Evolutionary conservation across 2,329 filamentous ascomycete genomes (phyloP).

Genomic region (Xylariaceae sp.): DNA sequence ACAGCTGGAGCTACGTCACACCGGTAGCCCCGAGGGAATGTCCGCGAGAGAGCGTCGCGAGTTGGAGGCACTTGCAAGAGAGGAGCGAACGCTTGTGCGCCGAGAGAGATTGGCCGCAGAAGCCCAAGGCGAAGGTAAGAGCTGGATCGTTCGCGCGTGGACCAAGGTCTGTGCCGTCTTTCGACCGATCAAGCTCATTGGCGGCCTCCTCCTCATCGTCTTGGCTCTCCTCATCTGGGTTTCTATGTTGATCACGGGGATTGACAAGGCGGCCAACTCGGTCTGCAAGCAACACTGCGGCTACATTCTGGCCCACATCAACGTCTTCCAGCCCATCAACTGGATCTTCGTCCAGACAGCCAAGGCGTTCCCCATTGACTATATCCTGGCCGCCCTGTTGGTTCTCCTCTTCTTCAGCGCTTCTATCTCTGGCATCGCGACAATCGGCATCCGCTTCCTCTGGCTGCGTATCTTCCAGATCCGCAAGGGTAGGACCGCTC

Average conservation of each 20-base stretch:
- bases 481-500: constrained; percentile 80
- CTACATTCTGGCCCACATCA: constrained; percentile 81
- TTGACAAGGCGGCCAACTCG: constrained; percentile 96
- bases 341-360: constrained; percentile 80
- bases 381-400: constrained; percentile 79
- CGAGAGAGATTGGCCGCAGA: constrained; percentile 85
- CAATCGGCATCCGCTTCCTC: constrained; percentile 89
- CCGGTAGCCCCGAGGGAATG: constrained; percentile 69
- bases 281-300: constrained; percentile 87
- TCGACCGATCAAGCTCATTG: constrained; percentile 81
- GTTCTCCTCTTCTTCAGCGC: constrained; percentile 85
- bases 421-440: constrained; percentile 80
- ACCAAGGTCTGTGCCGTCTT: constrained; percentile 77
- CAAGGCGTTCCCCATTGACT: constrained; percentile 85
- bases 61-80: constrained; percentile 78
- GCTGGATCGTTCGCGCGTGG: constrained; percentile 70
- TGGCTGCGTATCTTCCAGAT: constrained; percentile 95
- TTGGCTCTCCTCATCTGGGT: constrained; percentile 74
- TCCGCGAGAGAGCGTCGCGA: constrained; percentile 84
- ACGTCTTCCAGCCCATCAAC: constrained; percentile 94
- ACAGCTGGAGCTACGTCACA: constrained; percentile 81
- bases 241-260: constrained; percentile 91
- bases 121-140: constrained; percentile 70
- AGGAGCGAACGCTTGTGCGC: constrained; percentile 87
- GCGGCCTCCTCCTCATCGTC: constrained; percentile 73